Conservation (phyloP, 2,329 filamentous ascomycete genomes). For the Cercospora janseana region DNA sequence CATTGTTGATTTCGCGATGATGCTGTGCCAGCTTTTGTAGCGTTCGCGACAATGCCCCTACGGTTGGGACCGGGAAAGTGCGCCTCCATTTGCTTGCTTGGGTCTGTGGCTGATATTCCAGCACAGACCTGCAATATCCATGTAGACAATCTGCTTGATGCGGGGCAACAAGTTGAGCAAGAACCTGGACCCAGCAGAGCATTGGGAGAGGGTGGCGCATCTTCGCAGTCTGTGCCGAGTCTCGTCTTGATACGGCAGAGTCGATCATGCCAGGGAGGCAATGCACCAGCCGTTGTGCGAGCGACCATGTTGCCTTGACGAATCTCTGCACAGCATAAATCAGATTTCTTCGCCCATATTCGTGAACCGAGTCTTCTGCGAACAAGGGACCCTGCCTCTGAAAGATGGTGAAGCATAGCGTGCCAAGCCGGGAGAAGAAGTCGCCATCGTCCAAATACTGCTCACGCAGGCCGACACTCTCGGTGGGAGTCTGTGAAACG, state of each 20-base stretch:
- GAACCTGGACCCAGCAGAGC: slow-evolving; percentile 23
- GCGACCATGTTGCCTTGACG: slow-evolving; percentile 17
- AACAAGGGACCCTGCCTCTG: slow-evolving; percentile 13
- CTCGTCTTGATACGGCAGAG: slow-evolving; percentile 23
- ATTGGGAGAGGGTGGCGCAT: slow-evolving; percentile 21
- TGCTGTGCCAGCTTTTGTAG: slow-evolving; percentile 20
- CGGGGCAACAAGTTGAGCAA: slow-evolving; percentile 17
- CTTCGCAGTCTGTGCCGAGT: slow-evolving; percentile 27
- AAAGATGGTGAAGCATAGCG: slow-evolving; percentile 33
- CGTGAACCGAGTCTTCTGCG: neutral
- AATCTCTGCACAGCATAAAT: slow-evolving; percentile 8
- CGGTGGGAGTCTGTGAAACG: slow-evolving; percentile 20
- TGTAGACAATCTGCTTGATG: slow-evolving; percentile 5
- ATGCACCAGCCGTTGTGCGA: slow-evolving; percentile 23
- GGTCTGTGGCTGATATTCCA: slow-evolving; percentile 9
- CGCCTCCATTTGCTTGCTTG: neutral
- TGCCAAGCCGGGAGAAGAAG: slow-evolving; percentile 27
- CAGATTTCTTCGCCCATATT: slow-evolving; percentile 11
- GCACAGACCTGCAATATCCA: slow-evolving; percentile 5
- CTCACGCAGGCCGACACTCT: slow-evolving; percentile 6
- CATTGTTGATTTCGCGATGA: slow-evolving; percentile 20
- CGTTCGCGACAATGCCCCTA: slow-evolving; percentile 1
- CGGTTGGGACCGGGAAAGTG: neutral
- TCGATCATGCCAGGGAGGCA: slow-evolving; percentile 26
- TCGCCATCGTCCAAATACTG: slow-evolving; percentile 21